Evolutionary conservation across 2,329 filamentous ascomycete species (phyloP), one percentile per base, ranked within the genome.

Genomic region (Aspergillus tamarii): DNA sequence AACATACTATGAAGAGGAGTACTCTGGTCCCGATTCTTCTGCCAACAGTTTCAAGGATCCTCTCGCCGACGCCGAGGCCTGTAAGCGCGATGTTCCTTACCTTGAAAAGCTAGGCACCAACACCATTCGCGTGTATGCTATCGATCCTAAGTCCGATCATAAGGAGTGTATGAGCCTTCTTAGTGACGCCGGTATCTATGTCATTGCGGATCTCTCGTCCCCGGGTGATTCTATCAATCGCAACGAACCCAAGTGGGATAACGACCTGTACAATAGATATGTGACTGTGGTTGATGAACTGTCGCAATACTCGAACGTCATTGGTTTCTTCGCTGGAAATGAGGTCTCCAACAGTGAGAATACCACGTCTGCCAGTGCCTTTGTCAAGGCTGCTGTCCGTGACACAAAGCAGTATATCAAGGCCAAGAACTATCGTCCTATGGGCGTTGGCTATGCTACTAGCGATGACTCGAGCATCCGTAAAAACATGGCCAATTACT

Each of bases 281-380:
- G 91, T 88, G 62, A 81, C 80, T 21, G 94, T 98, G 64, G 83
- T 98, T 65, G 93, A 97, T 74, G 84, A 86, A 67, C 82, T 98
- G 73, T 84, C 86, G 68, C 84, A 91, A 76, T 98, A 96, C 85
- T 86, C 87, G 78, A 98, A 98, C 82, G 89, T 91, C 56, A 88
- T 98, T 66, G 94, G 94, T 70, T 98, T 97, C 89, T 97, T 98
- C 78, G 94, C 93, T 69, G 95, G 94, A 75, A 98, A 98, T 82
- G 94, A 98, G 82, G 94, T 98, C 67, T 91, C 93, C 71, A 96
- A 97, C 84, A 87, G 89, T 72, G 85, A 85, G 70, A 93, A 89
- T 85, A 97, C 96, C 85, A 97, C 94, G 39, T 83, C 86, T 63
- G 92, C 94, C 54, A 94, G 92, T 64, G 93, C 94, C 71, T 98